Conservation (phyloP, 2,329 filamentous ascomycete genomes). For the Calonectria hawksworthii region DNA sequence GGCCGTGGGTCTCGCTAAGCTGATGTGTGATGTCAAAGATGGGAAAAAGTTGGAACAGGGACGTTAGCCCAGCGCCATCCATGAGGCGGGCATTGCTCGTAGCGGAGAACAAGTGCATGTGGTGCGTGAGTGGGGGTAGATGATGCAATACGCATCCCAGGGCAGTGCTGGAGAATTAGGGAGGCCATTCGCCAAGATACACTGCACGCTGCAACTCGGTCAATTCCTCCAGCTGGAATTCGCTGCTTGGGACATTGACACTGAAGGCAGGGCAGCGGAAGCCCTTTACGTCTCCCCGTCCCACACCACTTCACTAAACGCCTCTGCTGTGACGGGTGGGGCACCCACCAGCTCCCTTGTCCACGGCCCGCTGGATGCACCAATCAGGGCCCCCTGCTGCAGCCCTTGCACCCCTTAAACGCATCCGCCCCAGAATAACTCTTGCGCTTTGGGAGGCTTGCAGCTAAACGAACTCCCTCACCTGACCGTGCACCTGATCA, state of each 20-base stretch:
- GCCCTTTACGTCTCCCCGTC: neutral
- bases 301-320: conserved; percentile 12
- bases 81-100: neutral
- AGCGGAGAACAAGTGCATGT: neutral
- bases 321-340: neutral
- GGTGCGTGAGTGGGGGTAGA: neutral
- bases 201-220: neutral
- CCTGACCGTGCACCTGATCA: conserved; percentile 28
- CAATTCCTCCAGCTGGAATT: conserved; percentile 25
- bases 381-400: neutral
- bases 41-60: neutral
- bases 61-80: neutral
- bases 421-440: neutral
- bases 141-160: neutral
- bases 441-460: neutral
- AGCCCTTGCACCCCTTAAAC: neutral
- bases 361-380: conserved; percentile 5
- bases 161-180: neutral
- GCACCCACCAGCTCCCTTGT: neutral
- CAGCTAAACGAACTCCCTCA: conserved; percentile 19
- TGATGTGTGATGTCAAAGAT: conserved; percentile 1
- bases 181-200: neutral
- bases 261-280: neutral
- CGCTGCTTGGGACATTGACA: neutral
- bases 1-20: conserved; percentile 16